Base-by-base conservation (phyloP, 2,329 filamentous ascomycete species). In the Exophiala oligosperma region DNA sequence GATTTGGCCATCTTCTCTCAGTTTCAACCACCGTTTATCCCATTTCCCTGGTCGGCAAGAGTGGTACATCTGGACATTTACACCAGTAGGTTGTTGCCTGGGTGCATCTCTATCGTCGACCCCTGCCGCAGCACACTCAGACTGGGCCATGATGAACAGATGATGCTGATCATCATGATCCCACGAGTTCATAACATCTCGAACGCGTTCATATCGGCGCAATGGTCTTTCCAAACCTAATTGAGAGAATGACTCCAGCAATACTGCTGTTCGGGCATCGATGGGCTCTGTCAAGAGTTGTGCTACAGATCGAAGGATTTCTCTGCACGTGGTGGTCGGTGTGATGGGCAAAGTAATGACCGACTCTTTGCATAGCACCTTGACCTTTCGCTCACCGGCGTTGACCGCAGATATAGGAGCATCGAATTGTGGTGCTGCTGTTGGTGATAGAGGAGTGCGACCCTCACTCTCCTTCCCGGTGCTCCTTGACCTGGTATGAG, bases 151-250 rank as follows among this genome's bases (percentile, higher is more conserved):
- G 23, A 97, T 80, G 17, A 89, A 75, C 12, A 97, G 78, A 6
- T 82, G 80, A 68, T 96, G 94, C 66, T 92, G 87, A 2, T 81
- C 79, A 71, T 96, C 92, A 44, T 82, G 80, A 60, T 96, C 90
- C 93, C 93, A 97, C 0, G 92, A 95, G 71, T 96, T 95, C 81
- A 97, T 84, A 23, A 96, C 84, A 68, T 96, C 91, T 59, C 91
- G 85, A 32, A 97, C 83, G 61, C 85, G 85, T 75, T 97, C 93
- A 70, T 96, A 97, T 40, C 86, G 87, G 41, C 93, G 88, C 26
- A 97, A 76, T 0, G 90, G 88, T 40, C 93, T 85, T 71, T 95
- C 90, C 1, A 97, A 79, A 29, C 91, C 91, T 1, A 94, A 81
- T 46, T 86, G 82, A 21, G 80, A 77, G 71, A 92, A 97, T 21